These are phyloP conservation scores for Clonostachys chloroleuca DNA, from an alignment of 2,329 filamentous ascomycete genomes.

Conservation along the genomic window DNA sequence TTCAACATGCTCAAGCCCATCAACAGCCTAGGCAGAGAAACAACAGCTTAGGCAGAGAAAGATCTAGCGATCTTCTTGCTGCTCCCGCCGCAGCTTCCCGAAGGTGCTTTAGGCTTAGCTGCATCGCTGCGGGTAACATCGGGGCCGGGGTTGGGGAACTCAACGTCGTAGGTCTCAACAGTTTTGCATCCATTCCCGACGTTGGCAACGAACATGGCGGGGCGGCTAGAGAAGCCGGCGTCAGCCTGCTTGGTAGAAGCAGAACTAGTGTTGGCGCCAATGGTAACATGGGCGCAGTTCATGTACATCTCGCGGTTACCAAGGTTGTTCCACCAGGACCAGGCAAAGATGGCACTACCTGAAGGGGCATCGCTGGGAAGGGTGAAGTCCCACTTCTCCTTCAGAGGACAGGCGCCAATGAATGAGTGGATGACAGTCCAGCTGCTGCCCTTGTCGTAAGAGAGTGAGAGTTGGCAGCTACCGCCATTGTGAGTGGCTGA, in stretches of 20 bases:
- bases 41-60: too few species aligned
- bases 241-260: neutral
- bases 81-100: conserved; percentile 10
- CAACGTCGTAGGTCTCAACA: conserved; percentile 43
- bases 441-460: conserved; percentile 61
- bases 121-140: conserved; percentile 20
- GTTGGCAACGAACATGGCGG: conserved; percentile 63
- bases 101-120: conserved; percentile 24
- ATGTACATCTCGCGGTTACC: conserved; percentile 76
- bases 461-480: conserved; percentile 68
- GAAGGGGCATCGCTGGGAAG: conserved; percentile 54
- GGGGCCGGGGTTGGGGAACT: conserved; percentile 57
- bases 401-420: conserved; percentile 39
- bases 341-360: conserved; percentile 47
- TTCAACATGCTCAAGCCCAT: too few species aligned
- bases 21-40: too few species aligned
- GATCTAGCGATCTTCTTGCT: too few species aligned
- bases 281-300: conserved; percentile 63
- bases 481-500: conserved; percentile 59
- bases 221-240: conserved; percentile 15
- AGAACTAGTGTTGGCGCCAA: neutral
- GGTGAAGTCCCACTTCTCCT: conserved; percentile 52
- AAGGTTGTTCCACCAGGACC: conserved; percentile 71
- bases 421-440: conserved; percentile 59
- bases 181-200: conserved; percentile 51